These are phyloP conservation scores for Thalassiosira hispida DNA, from an alignment of 352 stramenopile genomes.

Conservation along the genomic window DNA sequence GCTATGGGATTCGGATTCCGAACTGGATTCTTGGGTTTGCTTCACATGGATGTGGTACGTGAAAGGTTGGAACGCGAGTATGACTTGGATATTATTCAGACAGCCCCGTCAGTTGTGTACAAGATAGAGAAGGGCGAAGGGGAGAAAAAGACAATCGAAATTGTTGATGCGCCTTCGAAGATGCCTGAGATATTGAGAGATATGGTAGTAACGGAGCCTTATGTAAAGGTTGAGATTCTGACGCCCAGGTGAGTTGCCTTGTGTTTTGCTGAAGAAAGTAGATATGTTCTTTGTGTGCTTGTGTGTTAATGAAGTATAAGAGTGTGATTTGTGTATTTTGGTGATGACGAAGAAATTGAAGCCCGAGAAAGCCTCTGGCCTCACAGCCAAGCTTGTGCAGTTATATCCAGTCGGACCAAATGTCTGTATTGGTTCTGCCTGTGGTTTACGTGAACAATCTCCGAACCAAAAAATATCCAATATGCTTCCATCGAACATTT, in stretches of 20 bases:
- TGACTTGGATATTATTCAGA: slow-evolving; percentile 97
- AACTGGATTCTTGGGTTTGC: slow-evolving; percentile 95
- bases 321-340: too few species aligned
- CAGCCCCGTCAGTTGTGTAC: slow-evolving; percentile 97
- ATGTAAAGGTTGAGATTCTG: slow-evolving; percentile 87
- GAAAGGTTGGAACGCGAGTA: slow-evolving; percentile 98
- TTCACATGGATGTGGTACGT: slow-evolving; percentile 99
- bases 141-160: slow-evolving; percentile 50
- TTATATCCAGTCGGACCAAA: too few species aligned
- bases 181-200: slow-evolving; percentile 78
- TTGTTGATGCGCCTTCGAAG: slow-evolving; percentile 76
- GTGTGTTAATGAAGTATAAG: too few species aligned
- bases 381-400: too few species aligned
- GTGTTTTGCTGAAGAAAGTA: too few species aligned
- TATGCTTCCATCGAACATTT: too few species aligned
- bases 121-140: slow-evolving; percentile 76
- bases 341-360: too few species aligned
- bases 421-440: too few species aligned
- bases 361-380: too few species aligned
- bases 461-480: too few species aligned
- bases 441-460: too few species aligned
- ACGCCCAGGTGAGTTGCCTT: slow-evolving; percentile 35
- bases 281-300: too few species aligned
- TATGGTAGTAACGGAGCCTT: slow-evolving; percentile 85
- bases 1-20: slow-evolving; percentile 87